These are phyloP conservation scores for Penicillium vulpinum DNA, from an alignment of 2,329 filamentous ascomycete genomes.

Conservation along the genomic window DNA sequence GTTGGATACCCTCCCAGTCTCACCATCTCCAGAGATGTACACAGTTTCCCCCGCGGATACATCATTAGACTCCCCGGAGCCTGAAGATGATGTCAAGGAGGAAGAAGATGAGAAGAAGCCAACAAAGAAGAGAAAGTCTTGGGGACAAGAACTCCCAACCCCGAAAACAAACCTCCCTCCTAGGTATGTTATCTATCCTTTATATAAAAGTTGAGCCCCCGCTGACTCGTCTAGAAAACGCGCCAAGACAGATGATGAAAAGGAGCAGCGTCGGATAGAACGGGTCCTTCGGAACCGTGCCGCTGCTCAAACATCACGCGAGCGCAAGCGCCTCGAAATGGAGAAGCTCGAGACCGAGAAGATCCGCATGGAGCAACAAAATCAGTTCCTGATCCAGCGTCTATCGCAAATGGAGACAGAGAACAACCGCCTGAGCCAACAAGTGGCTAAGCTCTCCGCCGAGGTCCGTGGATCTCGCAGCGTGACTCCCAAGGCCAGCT, in stretches of 20 bases:
- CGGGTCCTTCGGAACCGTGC: slow-evolving; percentile 94
- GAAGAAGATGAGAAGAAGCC: slow-evolving; percentile 65
- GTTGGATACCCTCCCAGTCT: slow-evolving; percentile 33
- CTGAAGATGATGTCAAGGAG: slow-evolving; percentile 21
- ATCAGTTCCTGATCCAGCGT: slow-evolving; percentile 67
- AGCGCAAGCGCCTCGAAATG: slow-evolving; percentile 86
- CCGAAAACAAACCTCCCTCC: slow-evolving; percentile 96
- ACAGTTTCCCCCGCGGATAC: slow-evolving; percentile 46
- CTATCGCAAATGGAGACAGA: slow-evolving; percentile 61
- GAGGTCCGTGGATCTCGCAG: slow-evolving; percentile 46
- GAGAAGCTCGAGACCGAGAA: slow-evolving; percentile 74
- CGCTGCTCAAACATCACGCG: slow-evolving; percentile 92
- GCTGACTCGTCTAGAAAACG: slow-evolving; percentile 67
- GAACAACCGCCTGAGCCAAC: slow-evolving; percentile 51
- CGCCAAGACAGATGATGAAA: slow-evolving; percentile 97
- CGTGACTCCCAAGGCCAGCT: slow-evolving; percentile 40
- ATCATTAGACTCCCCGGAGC: slow-evolving; percentile 33
- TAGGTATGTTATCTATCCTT: slow-evolving; percentile 56
- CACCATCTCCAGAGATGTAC: slow-evolving; percentile 36
- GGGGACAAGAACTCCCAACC: slow-evolving; percentile 94
- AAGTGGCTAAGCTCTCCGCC: slow-evolving; percentile 52
- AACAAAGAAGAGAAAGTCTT: slow-evolving; percentile 94
- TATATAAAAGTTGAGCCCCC: not conserved
- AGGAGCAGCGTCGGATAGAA: slow-evolving; percentile 96
- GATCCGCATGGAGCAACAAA: slow-evolving; percentile 66